phyloP scores from a whole-genome alignment of 2,329 filamentous ascomycete genomes.

The Hymenoscyphus linearis region DNA sequence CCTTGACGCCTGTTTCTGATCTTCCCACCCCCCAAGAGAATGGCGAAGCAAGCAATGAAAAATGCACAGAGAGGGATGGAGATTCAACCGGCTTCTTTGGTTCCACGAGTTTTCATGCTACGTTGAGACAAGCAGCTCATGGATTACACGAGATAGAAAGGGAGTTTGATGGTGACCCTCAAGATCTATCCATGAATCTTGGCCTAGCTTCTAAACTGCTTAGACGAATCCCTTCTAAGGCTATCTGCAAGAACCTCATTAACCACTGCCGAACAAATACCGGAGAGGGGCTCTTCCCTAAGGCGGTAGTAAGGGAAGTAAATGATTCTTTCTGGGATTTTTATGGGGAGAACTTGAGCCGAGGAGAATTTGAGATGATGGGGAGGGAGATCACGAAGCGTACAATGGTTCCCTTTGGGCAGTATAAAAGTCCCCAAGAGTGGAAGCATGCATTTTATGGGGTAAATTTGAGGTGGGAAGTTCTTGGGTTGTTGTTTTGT shows the following conservation, averaged over 20 bases:
- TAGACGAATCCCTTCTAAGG: conserved; percentile 6
- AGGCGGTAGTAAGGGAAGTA: conserved; percentile 4
- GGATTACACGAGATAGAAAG: conserved; percentile 3
- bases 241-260: conserved; percentile 6
- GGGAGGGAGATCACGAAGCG: conserved; percentile 10
- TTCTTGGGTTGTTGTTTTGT: conserved; percentile 14
- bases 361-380: conserved; percentile 8
- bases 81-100: conserved; percentile 11
- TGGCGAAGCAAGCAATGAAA: background rate
- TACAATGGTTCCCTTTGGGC: background rate
- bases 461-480: conserved; percentile 16
- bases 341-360: conserved; percentile 6
- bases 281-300: conserved; percentile 12
- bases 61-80: background rate
- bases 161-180: conserved; percentile 7
- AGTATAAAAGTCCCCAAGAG: conserved; percentile 7
- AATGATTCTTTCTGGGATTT: conserved; percentile 6
- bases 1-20: background rate
- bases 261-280: background rate
- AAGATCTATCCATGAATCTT: background rate
- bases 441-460: conserved; percentile 16
- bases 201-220: conserved; percentile 10
- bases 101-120: conserved; percentile 13
- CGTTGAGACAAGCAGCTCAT: conserved; percentile 7
- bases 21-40: background rate